Evolutionary conservation across 805 yeast genomes (phyloP).

Genomic region (Nakazawaea laoshanensis): DNA sequence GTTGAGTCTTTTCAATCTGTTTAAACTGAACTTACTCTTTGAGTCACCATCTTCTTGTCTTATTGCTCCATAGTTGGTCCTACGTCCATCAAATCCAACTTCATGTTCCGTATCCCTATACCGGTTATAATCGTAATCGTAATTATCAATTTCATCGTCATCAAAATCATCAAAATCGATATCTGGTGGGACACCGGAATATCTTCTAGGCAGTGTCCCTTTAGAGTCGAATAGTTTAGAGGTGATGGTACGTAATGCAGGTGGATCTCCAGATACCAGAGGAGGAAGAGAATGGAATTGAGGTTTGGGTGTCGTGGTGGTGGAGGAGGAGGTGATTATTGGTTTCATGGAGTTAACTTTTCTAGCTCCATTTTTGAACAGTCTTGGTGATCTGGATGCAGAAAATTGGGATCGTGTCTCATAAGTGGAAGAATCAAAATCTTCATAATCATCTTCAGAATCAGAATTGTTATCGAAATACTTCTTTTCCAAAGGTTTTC

Average conservation of each 20-base stretch:
- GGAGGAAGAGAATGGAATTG: constrained; percentile 15
- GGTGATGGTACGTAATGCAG: constrained; percentile 56
- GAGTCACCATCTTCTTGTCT: neutral
- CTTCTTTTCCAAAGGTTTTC: no score
- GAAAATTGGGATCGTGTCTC: constrained; percentile 8
- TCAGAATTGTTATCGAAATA: neutral
- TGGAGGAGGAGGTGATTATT: no score
- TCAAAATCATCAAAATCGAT: constrained; percentile 44
- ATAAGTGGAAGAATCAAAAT: constrained; percentile 8
- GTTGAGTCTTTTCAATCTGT: constrained; percentile 10
- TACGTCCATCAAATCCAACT: neutral
- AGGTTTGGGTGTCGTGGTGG: no score
- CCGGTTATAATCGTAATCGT: constrained; percentile 18
- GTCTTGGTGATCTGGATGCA: constrained; percentile 4
- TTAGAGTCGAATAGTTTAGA: constrained; percentile 66
- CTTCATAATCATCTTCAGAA: constrained; percentile 5
- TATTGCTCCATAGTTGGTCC: neutral
- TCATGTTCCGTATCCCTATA: constrained; percentile 8
- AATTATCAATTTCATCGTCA: constrained; percentile 23
- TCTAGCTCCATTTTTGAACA: constrained; percentile 6
- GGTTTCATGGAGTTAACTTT: constrained; percentile 8
- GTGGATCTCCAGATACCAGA: constrained; percentile 3
- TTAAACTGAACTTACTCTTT: neutral
- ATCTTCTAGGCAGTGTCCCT: constrained; percentile 64
- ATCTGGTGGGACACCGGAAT: constrained; percentile 42